phyloP scores from a whole-genome alignment of 2,329 filamentous ascomycete species.

The Coniochaeta pulveracea region DNA sequence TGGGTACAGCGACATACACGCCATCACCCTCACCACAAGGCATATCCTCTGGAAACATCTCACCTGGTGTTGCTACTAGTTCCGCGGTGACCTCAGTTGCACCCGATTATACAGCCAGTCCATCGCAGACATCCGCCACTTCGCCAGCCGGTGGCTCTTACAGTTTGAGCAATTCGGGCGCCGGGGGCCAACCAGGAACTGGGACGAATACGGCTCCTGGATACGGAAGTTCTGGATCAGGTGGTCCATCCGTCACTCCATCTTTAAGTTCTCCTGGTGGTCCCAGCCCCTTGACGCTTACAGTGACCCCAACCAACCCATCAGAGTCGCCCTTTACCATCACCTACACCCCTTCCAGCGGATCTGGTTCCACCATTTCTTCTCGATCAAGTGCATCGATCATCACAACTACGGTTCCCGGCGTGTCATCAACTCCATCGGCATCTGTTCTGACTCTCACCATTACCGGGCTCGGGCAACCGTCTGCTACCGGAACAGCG shows the following conservation, averaged over 20 bases:
- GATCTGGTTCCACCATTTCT: not conserved
- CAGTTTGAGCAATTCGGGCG: not conserved
- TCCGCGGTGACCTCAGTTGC: not conserved
- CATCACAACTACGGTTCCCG: not conserved
- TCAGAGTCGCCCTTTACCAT: not conserved
- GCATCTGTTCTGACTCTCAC: slow-evolving; percentile 2
- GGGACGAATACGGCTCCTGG: not conserved
- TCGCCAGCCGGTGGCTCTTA: not conserved
- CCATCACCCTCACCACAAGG: slow-evolving; percentile 5
- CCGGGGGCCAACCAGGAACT: not conserved
- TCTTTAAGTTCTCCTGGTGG: not conserved
- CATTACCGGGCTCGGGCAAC: not conserved
- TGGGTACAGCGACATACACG: slow-evolving; percentile 11
- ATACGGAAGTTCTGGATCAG: not conserved
- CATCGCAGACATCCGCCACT: not conserved
- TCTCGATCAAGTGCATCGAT: not conserved
- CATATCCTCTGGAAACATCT: not conserved
- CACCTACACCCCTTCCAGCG: not conserved
- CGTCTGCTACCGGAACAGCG: not conserved
- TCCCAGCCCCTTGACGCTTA: not conserved
- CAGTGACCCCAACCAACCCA: not conserved
- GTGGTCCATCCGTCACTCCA: not conserved
- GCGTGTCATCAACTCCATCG: not conserved
- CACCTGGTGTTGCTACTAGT: not conserved
- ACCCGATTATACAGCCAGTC: too few relatives aligned